Evolutionary conservation across 2,329 filamentous ascomycete genomes (phyloP).

Genomic region (Byssochlamys sp.): DNA sequence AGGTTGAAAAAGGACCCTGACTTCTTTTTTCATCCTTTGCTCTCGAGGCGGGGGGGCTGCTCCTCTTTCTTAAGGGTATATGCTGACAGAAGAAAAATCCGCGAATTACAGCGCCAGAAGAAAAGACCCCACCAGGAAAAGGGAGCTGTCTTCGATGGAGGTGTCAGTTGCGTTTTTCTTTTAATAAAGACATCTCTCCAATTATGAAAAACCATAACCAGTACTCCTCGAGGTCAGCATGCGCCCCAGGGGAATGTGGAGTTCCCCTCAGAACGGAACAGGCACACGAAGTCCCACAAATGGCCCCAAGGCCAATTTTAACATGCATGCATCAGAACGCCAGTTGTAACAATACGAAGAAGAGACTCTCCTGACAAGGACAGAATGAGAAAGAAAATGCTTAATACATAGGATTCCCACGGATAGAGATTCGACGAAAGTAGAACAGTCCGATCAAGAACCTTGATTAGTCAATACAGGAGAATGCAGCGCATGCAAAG

Average conservation of each 20-base stretch:
- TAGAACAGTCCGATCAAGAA: neutral
- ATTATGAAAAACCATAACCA: neutral
- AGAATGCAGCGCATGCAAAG: constrained; percentile 17
- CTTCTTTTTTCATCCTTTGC: neutral
- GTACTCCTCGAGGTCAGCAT: constrained; percentile 8
- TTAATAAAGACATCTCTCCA: neutral
- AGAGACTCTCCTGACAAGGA: constrained; percentile 10
- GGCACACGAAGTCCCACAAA: neutral
- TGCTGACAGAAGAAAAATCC: neutral
- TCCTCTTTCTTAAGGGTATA: neutral
- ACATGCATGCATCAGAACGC: constrained; percentile 27
- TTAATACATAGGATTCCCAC: constrained; percentile 5
- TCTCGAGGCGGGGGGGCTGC: neutral
- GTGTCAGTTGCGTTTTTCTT: neutral
- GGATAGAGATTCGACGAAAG: constrained; percentile 6
- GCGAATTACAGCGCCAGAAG: neutral
- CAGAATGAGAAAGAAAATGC: constrained; percentile 5
- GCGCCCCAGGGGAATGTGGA: neutral
- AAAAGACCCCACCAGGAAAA: neutral
- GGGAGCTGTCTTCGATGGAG: neutral
- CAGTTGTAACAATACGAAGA: constrained; percentile 13
- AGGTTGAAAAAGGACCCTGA: neutral
- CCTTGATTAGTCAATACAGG: constrained; percentile 2
- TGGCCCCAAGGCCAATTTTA: constrained; percentile 20
- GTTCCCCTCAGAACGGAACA: neutral